Conservation (phyloP, 2,329 filamentous ascomycete genomes). For the Blastomyces parvus region DNA sequence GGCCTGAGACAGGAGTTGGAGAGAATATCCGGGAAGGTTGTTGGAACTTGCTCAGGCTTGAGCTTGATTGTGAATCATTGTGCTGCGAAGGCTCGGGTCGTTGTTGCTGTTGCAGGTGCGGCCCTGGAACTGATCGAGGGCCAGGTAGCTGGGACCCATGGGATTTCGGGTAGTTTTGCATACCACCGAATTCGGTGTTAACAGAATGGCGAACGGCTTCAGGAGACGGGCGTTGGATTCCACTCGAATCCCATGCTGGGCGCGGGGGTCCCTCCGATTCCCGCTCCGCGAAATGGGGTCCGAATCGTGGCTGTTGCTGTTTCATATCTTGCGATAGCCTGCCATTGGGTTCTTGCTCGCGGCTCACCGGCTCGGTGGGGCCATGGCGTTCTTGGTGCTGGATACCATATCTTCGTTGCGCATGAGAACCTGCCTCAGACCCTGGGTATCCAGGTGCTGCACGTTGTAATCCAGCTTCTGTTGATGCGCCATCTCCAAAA, state of each 20-base stretch:
- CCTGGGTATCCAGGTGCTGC: conserved; percentile 24
- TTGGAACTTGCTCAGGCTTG: conserved; percentile 22
- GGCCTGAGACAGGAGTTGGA: conserved; percentile 26
- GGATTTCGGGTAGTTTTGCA: conserved; percentile 35
- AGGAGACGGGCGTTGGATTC: conserved; percentile 32
- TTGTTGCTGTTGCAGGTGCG: conserved; percentile 28
- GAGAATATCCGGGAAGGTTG: conserved; percentile 28
- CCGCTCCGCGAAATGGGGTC: conserved; percentile 26
- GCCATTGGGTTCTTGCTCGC: conserved; percentile 27
- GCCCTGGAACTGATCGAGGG: conserved; percentile 22
- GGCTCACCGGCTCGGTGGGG: conserved; percentile 26
- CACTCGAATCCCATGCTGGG: conserved; percentile 30
- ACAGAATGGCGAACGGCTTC: conserved; percentile 29
- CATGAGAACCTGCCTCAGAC: conserved; percentile 21
- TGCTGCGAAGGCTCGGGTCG: conserved; percentile 28
- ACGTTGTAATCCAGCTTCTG: conserved; percentile 19
- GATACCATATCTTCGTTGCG: conserved; percentile 25
- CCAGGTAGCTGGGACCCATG: conserved; percentile 31
- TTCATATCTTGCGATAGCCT: conserved; percentile 23
- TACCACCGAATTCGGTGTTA: conserved; percentile 29
- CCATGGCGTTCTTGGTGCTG: conserved; percentile 28
- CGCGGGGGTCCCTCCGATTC: conserved; percentile 25
- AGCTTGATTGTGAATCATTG: conserved; percentile 22
- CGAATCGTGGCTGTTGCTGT: conserved; percentile 22
- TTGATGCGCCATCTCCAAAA: conserved; percentile 20